Conservation (phyloP, 2,329 filamentous ascomycete species). For the Fusarium longipes region DNA sequence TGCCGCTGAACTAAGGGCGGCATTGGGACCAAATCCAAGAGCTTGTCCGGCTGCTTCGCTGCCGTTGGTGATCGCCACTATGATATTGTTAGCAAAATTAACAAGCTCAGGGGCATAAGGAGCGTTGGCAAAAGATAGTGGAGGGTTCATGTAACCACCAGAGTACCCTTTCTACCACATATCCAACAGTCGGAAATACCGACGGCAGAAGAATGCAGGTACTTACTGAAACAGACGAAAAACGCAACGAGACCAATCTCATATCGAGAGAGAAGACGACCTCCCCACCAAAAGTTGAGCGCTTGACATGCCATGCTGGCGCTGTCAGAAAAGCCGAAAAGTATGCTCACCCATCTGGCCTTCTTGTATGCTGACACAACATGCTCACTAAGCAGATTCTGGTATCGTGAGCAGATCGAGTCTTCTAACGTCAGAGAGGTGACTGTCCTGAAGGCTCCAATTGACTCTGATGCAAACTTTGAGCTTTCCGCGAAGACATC, state of each 20-base stretch:
- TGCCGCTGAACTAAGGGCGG: constrained; percentile 68
- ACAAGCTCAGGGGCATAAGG: background rate
- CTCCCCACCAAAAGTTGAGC: constrained; percentile 75
- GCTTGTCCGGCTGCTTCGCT: constrained; percentile 57
- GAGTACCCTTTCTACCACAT: background rate
- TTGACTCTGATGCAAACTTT: constrained; percentile 79
- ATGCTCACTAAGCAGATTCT: constrained; percentile 67
- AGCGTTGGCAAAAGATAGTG: background rate
- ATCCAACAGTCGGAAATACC: background rate
- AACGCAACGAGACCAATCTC: constrained; percentile 62
- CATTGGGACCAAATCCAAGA: constrained; percentile 75
- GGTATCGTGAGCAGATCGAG: constrained; percentile 71
- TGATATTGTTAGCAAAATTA: constrained; percentile 5
- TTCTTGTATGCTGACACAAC: constrained; percentile 69
- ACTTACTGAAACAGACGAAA: constrained; percentile 65
- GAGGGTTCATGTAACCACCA: background rate
- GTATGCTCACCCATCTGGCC: constrained; percentile 69
- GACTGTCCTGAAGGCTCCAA: constrained; percentile 79
- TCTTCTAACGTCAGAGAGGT: constrained; percentile 76
- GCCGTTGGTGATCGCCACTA: constrained; percentile 71
- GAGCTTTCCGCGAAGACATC: constrained; percentile 77
- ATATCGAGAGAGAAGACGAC: constrained; percentile 63
- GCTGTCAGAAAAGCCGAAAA: constrained; percentile 78
- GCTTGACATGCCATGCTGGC: constrained; percentile 72
- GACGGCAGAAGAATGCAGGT: background rate